These are phyloP conservation scores for Pilasporangium apinafurcum DNA, from an alignment of 352 stramenopile species.

Conservation along the genomic window DNA sequence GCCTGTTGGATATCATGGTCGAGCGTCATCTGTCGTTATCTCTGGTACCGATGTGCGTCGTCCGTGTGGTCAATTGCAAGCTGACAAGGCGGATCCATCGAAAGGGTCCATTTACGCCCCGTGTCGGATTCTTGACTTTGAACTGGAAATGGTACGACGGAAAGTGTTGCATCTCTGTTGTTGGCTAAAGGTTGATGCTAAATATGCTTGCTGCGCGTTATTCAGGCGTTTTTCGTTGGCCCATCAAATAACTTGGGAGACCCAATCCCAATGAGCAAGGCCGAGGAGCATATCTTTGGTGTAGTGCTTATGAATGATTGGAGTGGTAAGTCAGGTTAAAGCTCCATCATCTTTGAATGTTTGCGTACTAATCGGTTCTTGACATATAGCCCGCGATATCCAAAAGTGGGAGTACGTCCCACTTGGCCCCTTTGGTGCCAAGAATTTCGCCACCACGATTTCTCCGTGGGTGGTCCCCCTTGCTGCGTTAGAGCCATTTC, in stretches of 20 bases:
- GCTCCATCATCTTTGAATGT: neutral
- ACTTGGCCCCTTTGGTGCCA: constrained; percentile 94
- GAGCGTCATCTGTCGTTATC: constrained; percentile 88
- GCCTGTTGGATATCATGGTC: constrained; percentile 97
- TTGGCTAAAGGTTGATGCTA: neutral
- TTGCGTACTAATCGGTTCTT: neutral
- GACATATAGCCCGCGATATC: constrained; percentile 64
- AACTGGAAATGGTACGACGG: constrained; percentile 89
- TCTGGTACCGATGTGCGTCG: constrained; percentile 80
- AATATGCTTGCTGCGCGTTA: neutral
- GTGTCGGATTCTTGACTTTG: constrained; percentile 93
- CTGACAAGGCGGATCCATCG: constrained; percentile 83
- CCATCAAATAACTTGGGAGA: constrained; percentile 83
- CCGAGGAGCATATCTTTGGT: constrained; percentile 95
- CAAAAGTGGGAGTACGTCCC: constrained; percentile 98
- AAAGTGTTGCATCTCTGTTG: no score
- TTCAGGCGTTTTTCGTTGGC: constrained; percentile 91
- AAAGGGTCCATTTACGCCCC: constrained; percentile 90
- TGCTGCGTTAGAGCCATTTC: constrained; percentile 92
- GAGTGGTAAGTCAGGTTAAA: constrained; percentile 83
- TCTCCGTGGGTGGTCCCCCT: constrained; percentile 95
- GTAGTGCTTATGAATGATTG: constrained; percentile 98
- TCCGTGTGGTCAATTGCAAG: constrained; percentile 91
- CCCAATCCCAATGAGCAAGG: constrained; percentile 86
- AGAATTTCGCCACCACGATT: constrained; percentile 97